Conservation (phyloP, 2,329 filamentous ascomycete genomes). For the Scytalidium sp. region DNA sequence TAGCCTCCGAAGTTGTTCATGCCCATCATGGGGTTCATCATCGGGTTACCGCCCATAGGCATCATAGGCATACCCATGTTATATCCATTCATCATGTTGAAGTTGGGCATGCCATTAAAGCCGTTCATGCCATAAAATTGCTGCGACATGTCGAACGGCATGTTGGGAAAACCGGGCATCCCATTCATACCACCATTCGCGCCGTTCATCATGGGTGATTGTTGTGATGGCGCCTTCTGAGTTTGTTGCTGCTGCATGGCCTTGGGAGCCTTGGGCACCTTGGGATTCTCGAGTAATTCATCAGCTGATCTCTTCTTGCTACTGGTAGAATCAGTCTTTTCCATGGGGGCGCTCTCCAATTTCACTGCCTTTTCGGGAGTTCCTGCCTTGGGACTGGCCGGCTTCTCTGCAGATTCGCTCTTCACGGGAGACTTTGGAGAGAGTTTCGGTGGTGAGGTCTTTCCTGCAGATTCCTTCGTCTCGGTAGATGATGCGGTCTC, state of each 20-base stretch:
- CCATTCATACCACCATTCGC: conserved; percentile 36
- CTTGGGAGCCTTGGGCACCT: conserved; percentile 63
- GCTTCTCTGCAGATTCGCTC: conserved; percentile 29
- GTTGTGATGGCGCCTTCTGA: conserved; percentile 40
- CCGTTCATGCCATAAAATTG: conserved; percentile 21
- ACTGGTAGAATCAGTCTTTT: conserved; percentile 24
- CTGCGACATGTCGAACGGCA: conserved; percentile 18
- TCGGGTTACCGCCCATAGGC: conserved; percentile 29
- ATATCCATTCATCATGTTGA: conserved; percentile 29
- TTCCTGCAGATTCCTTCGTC: conserved; percentile 27
- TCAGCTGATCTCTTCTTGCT: conserved; percentile 83
- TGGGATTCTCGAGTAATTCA: conserved; percentile 62
- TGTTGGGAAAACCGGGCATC: conserved; percentile 29
- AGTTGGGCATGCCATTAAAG: conserved; percentile 32
- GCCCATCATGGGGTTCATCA: conserved; percentile 37
- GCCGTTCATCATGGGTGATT: conserved; percentile 44
- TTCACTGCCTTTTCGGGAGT: conserved; percentile 26
- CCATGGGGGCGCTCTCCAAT: conserved; percentile 12
- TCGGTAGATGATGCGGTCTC: conserved; percentile 29
- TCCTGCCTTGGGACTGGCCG: conserved; percentile 25
- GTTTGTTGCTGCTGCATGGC: conserved; percentile 54
- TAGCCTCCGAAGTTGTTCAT: conserved; percentile 32
- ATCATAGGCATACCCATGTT: conserved; percentile 38
- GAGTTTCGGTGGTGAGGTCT: conserved; percentile 28
- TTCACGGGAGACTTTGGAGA: conserved; percentile 28